These are phyloP conservation scores for Ganoderma boninense DNA, from an alignment of 1,284 basidiomycete species.

Conservation along the genomic window DNA sequence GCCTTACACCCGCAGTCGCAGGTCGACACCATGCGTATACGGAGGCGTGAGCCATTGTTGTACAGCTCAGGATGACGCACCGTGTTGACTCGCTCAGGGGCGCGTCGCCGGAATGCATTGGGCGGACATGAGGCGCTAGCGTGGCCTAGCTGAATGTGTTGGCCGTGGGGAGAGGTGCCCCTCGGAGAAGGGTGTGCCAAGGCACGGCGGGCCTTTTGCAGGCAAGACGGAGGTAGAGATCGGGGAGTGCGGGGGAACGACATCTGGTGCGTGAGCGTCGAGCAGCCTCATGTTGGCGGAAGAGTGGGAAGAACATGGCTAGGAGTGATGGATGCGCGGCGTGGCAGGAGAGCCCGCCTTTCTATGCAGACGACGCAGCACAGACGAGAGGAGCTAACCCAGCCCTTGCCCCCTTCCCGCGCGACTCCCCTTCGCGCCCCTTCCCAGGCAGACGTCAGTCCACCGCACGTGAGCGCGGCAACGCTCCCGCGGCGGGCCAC, in stretches of 20 bases:
- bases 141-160: conserved; percentile 15
- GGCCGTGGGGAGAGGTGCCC: not conserved
- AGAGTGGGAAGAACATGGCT: conserved; percentile 18
- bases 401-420: conserved; percentile 24
- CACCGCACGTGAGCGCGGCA: conserved; percentile 14
- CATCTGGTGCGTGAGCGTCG: conserved; percentile 17
- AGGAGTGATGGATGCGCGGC: conserved; percentile 24
- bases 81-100: conserved; percentile 12
- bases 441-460: conserved; percentile 9
- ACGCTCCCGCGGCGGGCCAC: conserved; percentile 15
- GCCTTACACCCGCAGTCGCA: conserved; percentile 1
- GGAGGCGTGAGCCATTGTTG: conserved; percentile 6
- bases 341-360: conserved; percentile 30
- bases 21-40: not conserved
- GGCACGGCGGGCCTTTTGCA: not conserved
- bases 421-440: not conserved
- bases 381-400: conserved; percentile 1
- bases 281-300: conserved; percentile 27
- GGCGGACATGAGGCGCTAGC: conserved; percentile 10
- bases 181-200: not conserved
- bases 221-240: conserved; percentile 6
- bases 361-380: conserved; percentile 4
- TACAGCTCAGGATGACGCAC: conserved; percentile 1
- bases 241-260: conserved; percentile 13
- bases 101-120: conserved; percentile 1